Evolutionary conservation across 345 rosid genomes (phyloP).

Genomic region (Lenwebbia sp.): DNA sequence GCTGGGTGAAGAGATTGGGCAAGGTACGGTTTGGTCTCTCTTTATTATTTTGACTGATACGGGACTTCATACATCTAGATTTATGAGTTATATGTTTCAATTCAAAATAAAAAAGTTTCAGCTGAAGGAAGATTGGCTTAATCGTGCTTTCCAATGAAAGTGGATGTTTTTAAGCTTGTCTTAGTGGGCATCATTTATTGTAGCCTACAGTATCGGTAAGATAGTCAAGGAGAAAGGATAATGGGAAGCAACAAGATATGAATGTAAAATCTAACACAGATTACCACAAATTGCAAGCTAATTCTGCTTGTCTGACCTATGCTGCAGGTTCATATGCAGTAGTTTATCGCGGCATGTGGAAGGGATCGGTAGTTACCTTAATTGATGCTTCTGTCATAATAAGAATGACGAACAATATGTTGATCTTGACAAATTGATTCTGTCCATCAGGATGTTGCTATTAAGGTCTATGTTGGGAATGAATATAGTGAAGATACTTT

Average conservation of each 20-base stretch:
- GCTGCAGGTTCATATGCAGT: slow-evolving; percentile 62
- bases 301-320: neutral
- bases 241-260: neutral
- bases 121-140: neutral
- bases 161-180: neutral
- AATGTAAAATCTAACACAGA: neutral
- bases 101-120: neutral
- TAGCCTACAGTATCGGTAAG: neutral
- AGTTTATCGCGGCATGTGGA: slow-evolving; percentile 70
- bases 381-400: neutral
- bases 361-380: slow-evolving; percentile 51
- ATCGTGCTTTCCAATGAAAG: neutral
- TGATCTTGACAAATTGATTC: neutral
- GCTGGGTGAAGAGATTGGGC: slow-evolving; percentile 68
- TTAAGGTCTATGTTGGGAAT: slow-evolving; percentile 64
- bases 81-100: neutral
- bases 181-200: neutral
- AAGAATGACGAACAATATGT: neutral
- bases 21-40: slow-evolving; percentile 34
- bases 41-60: neutral
- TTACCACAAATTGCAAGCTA: neutral
- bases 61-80: neutral
- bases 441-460: slow-evolving; percentile 66
- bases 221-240: neutral
- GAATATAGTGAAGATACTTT: slow-evolving; percentile 45